A percentile compares a stretch with the other conserved stretches of the same genome.
Evolutionary conservation across 768 basidiomycete genomes (phyloP).

Genomic region (Boletus edulis): DNA sequence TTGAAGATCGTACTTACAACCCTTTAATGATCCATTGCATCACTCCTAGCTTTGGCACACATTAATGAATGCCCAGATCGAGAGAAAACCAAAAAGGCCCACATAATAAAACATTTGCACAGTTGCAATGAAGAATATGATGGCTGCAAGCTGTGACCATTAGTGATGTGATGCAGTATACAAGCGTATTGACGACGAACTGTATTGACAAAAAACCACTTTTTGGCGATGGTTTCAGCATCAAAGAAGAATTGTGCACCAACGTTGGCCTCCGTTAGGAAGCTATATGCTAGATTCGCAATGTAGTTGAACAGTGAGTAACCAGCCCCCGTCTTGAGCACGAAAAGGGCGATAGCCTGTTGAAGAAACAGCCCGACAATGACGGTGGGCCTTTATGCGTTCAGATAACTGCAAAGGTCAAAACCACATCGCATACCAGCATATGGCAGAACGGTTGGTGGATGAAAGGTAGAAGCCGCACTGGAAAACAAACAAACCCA

Average conservation of each 20-base stretch:
- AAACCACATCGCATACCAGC: conserved; percentile 53
- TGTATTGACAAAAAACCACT: conserved; percentile 86
- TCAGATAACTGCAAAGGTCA: background rate
- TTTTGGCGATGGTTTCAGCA: conserved; percentile 54
- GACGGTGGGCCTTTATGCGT: conserved; percentile 69
- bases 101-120: conserved; percentile 87
- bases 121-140: conserved; percentile 94
- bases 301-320: conserved; percentile 84
- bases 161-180: conserved; percentile 12
- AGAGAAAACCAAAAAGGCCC: background rate
- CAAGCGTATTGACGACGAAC: conserved; percentile 36
- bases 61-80: background rate
- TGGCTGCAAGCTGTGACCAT: conserved; percentile 54
- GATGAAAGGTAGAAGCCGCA: conserved; percentile 70
- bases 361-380: conserved; percentile 85
- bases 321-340: conserved; percentile 81
- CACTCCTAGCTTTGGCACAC: conserved; percentile 53
- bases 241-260: conserved; percentile 88
- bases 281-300: conserved; percentile 76
- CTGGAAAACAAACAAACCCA: conserved; percentile 81
- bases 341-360: conserved; percentile 85
- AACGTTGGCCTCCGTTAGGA: conserved; percentile 61
- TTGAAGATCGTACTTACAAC: conserved; percentile 50
- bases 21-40: conserved; percentile 93
- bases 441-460: conserved; percentile 56